These are phyloP conservation scores for Eimeria brunetti DNA, from an alignment of 169 alveolate genomes.

Conservation along the genomic window DNA sequence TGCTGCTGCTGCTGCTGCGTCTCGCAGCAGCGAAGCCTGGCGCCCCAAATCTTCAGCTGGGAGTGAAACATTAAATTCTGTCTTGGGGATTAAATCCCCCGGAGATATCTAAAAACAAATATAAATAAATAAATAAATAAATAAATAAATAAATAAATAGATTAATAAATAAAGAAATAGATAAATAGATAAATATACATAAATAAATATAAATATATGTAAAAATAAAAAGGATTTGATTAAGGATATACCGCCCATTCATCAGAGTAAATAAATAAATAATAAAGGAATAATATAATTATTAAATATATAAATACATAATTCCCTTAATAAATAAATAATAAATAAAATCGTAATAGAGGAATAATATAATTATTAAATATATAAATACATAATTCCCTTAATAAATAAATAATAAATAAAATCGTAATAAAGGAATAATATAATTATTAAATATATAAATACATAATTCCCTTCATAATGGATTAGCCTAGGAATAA, in stretches of 20 bases:
- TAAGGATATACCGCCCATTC: too few species aligned
- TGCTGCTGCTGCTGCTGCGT: constrained; percentile 2
- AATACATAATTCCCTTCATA: neutral
- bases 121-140: too few species aligned
- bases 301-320: neutral
- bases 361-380: too few species aligned
- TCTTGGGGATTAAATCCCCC: constrained; percentile 17
- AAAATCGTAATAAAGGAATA: too few species aligned
- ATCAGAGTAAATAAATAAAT: too few species aligned
- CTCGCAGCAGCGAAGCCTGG: neutral
- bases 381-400: neutral
- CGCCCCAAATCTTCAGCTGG: neutral
- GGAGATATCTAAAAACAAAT: neutral
- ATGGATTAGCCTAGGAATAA: too few species aligned
- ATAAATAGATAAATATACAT: too few species aligned
- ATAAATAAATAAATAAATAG: neutral
- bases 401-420: too few species aligned
- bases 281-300: neutral
- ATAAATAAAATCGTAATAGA: too few species aligned
- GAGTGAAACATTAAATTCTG: neutral
- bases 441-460: too few species aligned
- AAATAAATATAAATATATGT: neutral
- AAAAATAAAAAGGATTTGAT: neutral
- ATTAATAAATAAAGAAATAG: neutral
- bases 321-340: too few species aligned